A percentile compares a stretch with the other conserved stretches of the same genome.
phyloP scores from a whole-genome alignment of 2,329 filamentous ascomycete genomes.

The Sordariomycetes sp. region DNA sequence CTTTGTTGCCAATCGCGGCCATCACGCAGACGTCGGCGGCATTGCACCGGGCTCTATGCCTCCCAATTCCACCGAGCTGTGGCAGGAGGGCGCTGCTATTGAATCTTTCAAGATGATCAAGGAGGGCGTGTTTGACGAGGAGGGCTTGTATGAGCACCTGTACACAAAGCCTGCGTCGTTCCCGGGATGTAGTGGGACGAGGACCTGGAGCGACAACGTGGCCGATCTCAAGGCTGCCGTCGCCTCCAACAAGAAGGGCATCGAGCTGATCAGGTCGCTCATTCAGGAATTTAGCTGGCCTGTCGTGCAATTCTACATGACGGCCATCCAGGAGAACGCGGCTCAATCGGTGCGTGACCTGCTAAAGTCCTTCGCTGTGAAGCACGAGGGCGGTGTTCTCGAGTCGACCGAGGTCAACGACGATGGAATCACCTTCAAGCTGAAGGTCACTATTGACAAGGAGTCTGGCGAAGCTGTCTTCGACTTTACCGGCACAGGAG shows the following conservation, averaged over 20 bases:
- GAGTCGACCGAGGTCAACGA: constrained; percentile 59
- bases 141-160: constrained; percentile 40
- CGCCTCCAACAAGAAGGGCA: constrained; percentile 78
- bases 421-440: constrained; percentile 68
- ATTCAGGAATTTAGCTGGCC: constrained; percentile 72
- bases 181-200: constrained; percentile 38
- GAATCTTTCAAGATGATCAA: constrained; percentile 25
- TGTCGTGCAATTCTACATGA: constrained; percentile 78
- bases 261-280: constrained; percentile 62
- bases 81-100: constrained; percentile 49
- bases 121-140: constrained; percentile 19
- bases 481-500: constrained; percentile 23
- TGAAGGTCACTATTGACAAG: constrained; percentile 66
- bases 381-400: constrained; percentile 11
- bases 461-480: constrained; percentile 70
- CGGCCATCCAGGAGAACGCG: constrained; percentile 71
- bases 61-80: constrained; percentile 52
- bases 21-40: constrained; percentile 34
- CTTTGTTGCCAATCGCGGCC: constrained; percentile 20
- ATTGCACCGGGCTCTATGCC: constrained; percentile 71
- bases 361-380: constrained; percentile 55
- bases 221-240: constrained; percentile 83
- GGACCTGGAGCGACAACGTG: constrained; percentile 73
- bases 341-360: constrained; percentile 66
- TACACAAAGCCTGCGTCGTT: constrained; percentile 21